phyloP scores from a whole-genome alignment of 352 stramenopile species.

The Globisporangium barbulae region DNA sequence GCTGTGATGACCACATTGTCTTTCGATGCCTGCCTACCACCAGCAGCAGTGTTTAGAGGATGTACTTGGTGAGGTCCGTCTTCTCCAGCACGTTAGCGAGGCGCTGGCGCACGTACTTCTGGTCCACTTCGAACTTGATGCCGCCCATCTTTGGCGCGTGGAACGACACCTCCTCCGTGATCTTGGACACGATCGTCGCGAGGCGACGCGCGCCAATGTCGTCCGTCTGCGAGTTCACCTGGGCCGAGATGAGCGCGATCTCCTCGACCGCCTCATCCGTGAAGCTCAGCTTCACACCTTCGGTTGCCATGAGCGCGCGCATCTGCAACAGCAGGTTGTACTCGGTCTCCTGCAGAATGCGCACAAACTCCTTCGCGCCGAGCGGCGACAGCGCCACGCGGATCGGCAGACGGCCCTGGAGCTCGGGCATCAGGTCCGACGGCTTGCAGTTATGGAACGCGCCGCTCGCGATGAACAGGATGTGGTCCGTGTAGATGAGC shows the following conservation, averaged over 20 bases:
- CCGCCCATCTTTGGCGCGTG: constrained; percentile 90
- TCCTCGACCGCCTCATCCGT: constrained; percentile 95
- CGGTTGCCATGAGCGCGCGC: constrained; percentile 94
- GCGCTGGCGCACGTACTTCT: constrained; percentile 91
- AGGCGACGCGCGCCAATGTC: constrained; percentile 98
- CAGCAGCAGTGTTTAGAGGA: constrained; percentile 75
- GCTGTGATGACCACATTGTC: background rate
- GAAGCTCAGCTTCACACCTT: constrained; percentile 94
- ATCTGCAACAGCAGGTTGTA: constrained; percentile 96
- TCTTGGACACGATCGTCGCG: constrained; percentile 96
- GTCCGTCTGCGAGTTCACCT: constrained; percentile 95
- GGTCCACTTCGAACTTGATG: constrained; percentile 87
- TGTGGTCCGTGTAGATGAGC: constrained; percentile 98
- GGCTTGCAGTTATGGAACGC: constrained; percentile 97
- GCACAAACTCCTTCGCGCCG: constrained; percentile 96
- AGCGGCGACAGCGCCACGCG: constrained; percentile 96
- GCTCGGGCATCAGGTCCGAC: constrained; percentile 96
- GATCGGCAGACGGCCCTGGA: constrained; percentile 98
- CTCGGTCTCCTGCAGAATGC: constrained; percentile 96
- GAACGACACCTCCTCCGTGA: constrained; percentile 98
- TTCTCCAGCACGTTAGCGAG: constrained; percentile 93
- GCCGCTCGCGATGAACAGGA: constrained; percentile 96
- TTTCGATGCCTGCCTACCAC: no score
- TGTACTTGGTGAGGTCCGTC: constrained; percentile 96
- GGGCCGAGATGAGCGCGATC: constrained; percentile 93